Evolutionary conservation across 352 stramenopile species (phyloP).

Genomic region (Peronospora tabacina): DNA sequence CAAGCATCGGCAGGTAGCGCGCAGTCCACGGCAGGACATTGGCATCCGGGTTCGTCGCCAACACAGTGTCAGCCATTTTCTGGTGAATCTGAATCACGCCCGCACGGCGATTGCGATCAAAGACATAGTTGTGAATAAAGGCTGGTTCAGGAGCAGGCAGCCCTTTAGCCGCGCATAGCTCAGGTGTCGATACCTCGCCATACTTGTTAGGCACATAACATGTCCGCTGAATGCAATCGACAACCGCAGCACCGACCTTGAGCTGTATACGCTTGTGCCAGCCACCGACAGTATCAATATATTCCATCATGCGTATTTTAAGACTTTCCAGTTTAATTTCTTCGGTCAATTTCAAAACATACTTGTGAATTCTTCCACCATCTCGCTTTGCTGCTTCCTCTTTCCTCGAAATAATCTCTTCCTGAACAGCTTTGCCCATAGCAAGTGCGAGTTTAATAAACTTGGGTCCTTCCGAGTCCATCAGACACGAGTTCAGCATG

Average conservation of each 20-base stretch:
- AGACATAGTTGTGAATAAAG: constrained; percentile 75
- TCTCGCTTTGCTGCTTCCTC: constrained; percentile 29
- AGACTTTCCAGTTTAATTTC: constrained; percentile 31
- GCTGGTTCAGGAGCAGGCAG: constrained; percentile 31
- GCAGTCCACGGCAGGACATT: constrained; percentile 74
- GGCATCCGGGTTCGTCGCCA: constrained; percentile 41
- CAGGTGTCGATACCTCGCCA: constrained; percentile 26
- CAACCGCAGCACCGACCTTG: constrained; percentile 80
- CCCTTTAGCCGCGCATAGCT: constrained; percentile 27
- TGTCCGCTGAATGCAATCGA: constrained; percentile 75
- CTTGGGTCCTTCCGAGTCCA: constrained; percentile 58
- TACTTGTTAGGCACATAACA: constrained; percentile 51
- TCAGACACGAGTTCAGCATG: constrained; percentile 64
- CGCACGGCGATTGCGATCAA: constrained; percentile 69
- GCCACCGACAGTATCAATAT: constrained; percentile 62
- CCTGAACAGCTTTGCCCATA: constrained; percentile 69
- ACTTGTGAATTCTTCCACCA: constrained; percentile 16
- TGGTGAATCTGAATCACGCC: constrained; percentile 72
- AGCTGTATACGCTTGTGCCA: constrained; percentile 87
- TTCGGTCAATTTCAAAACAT: constrained; percentile 25
- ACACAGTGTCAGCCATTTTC: constrained; percentile 43
- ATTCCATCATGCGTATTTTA: constrained; percentile 41
- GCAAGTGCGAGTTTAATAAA: constrained; percentile 75
- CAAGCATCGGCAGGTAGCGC: constrained; percentile 93
- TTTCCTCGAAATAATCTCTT: constrained; percentile 64